These are phyloP conservation scores for Fusarium luffae DNA, from an alignment of 2,329 filamentous ascomycete genomes.

Conservation along the genomic window DNA sequence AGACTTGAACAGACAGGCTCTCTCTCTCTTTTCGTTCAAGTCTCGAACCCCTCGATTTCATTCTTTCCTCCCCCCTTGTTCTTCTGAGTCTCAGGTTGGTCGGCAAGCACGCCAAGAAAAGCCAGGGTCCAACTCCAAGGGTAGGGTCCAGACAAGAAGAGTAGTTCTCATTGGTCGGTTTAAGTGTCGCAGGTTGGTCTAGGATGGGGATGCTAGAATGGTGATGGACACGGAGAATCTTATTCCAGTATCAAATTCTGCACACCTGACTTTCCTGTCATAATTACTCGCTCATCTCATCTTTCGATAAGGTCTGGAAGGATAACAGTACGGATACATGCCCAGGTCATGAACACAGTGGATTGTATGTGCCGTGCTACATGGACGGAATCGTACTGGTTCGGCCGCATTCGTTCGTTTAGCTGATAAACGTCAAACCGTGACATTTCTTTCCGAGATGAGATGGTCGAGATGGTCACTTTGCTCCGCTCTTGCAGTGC, in stretches of 20 bases:
- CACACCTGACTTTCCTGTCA: constrained; percentile 26
- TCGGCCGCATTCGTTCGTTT: constrained; percentile 22
- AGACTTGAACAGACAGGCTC: not conserved
- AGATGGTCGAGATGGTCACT: constrained; percentile 8
- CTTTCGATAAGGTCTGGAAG: constrained; percentile 19
- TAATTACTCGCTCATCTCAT: not conserved
- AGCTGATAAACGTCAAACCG: constrained; percentile 26
- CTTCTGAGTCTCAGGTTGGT: constrained; percentile 43
- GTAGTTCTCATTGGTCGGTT: constrained; percentile 33
- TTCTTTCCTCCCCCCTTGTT: constrained; percentile 14
- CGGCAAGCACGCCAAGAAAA: constrained; percentile 31
- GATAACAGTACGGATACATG: not conserved
- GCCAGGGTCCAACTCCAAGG: constrained; percentile 25
- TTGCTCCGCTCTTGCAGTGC: constrained; percentile 24
- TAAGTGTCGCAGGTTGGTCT: constrained; percentile 43
- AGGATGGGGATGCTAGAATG: constrained; percentile 28
- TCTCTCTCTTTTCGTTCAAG: constrained; percentile 1
- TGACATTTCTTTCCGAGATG: constrained; percentile 37
- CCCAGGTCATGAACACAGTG: constrained; percentile 23
- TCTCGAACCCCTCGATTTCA: constrained; percentile 26
- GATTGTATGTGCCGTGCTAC: constrained; percentile 14
- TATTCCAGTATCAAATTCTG: constrained; percentile 38
- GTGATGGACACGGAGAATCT: constrained; percentile 43
- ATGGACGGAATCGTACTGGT: constrained; percentile 33
- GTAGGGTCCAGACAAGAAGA: constrained; percentile 7